A percentile compares a stretch with the other conserved stretches of the same genome.
Evolutionary conservation across 371 early-diverging fungal genomes (phyloP).

Genomic region (Mucor lusitanicus): DNA sequence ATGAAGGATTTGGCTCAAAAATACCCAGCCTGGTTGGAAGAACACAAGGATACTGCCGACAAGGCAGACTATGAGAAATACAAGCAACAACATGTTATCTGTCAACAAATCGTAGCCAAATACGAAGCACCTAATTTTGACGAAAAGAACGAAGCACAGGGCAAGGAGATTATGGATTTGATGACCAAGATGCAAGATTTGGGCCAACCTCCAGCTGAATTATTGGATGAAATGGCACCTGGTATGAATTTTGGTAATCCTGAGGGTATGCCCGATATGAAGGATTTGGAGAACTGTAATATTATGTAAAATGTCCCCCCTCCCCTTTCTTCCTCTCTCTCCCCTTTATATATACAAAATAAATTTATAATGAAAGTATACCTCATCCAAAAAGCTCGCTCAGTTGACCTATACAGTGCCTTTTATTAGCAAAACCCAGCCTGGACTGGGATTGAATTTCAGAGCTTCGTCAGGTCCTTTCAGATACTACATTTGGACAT

Average conservation of each 20-base stretch:
- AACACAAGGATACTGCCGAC: slow-evolving; percentile 69
- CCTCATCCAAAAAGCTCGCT: background rate
- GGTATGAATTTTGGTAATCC: slow-evolving; percentile 77
- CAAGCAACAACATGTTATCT: slow-evolving; percentile 70
- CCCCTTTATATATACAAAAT: background rate
- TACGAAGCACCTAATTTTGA: slow-evolving; percentile 72
- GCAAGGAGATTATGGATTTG: slow-evolving; percentile 75
- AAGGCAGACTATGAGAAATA: slow-evolving; percentile 73
- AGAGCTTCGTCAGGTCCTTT: too few relatives aligned
- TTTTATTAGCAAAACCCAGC: too few relatives aligned
- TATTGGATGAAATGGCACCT: slow-evolving; percentile 88
- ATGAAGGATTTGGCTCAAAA: slow-evolving; percentile 81
- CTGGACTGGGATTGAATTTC: too few relatives aligned
- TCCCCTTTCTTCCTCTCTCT: background rate
- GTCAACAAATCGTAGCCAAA: slow-evolving; percentile 74
- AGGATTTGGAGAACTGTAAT: slow-evolving; percentile 56
- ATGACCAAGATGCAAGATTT: slow-evolving; percentile 96
- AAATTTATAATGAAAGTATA: background rate
- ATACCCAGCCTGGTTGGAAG: slow-evolving; percentile 86
- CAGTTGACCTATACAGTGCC: too few relatives aligned
- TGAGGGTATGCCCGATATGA: slow-evolving; percentile 74
- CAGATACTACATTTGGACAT: too few relatives aligned
- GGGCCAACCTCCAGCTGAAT: slow-evolving; percentile 91
- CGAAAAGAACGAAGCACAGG: slow-evolving; percentile 65
- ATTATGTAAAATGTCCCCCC: slow-evolving; percentile 39